Conservation (phyloP, 2,329 filamentous ascomycete species). For the Paecilomyces sp. region DNA sequence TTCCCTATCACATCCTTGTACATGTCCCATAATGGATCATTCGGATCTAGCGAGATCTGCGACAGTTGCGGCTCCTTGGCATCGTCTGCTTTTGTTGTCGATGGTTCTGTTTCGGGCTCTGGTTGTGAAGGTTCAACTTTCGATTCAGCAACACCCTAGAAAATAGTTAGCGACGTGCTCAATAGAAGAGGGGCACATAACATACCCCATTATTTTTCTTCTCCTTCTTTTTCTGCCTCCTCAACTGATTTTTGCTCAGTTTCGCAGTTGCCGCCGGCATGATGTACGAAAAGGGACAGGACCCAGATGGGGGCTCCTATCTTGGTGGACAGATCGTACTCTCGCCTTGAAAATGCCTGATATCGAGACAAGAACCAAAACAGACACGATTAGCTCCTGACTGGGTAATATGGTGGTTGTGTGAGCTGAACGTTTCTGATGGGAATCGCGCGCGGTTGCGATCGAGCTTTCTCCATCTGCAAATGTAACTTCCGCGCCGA, state of each 20-base stretch:
- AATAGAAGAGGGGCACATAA: background rate
- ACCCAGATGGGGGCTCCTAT: background rate
- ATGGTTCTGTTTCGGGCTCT: conserved; percentile 5
- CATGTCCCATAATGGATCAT: conserved; percentile 72
- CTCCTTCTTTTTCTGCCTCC: conserved; percentile 90
- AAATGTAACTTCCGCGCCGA: background rate
- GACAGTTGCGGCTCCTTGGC: conserved; percentile 35
- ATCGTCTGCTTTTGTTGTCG: conserved; percentile 24
- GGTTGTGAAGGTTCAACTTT: conserved; percentile 2
- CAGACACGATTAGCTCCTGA: background rate
- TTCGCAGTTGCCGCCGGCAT: conserved; percentile 42
- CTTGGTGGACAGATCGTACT: background rate
- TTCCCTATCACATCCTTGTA: conserved; percentile 77
- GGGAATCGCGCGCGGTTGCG: background rate
- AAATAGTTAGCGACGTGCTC: conserved; percentile 9
- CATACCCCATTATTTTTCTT: conserved; percentile 64
- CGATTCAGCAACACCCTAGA: conserved; percentile 21
- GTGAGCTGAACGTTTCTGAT: background rate
- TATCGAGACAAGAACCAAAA: background rate
- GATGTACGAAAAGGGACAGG: background rate
- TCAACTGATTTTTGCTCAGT: conserved; percentile 89
- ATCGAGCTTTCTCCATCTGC: background rate
- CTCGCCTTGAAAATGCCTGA: background rate
- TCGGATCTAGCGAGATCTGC: conserved; percentile 45
- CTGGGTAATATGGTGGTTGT: background rate